Conservation (phyloP, 78 protist species). For the Abeoforma whisleri region DNA sequence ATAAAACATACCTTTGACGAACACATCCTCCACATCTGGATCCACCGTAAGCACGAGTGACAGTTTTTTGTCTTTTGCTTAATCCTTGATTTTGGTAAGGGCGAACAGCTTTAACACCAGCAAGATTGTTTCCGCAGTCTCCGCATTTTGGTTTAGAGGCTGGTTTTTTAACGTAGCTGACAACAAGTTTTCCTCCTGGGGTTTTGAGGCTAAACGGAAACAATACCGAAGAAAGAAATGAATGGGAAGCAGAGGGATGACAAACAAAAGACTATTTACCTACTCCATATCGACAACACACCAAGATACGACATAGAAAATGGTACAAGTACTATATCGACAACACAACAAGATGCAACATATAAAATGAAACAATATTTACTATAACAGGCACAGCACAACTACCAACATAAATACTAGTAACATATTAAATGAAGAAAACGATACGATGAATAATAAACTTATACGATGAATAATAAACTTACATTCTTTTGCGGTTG, state of each 20-base stretch:
- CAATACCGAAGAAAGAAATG: not conserved
- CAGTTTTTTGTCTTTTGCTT: conserved; percentile 68
- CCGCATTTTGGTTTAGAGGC: conserved; percentile 69
- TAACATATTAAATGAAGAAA: too few species aligned
- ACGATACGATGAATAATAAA: too few species aligned
- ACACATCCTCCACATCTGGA: conserved; percentile 73
- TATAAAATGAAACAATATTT: too few species aligned
- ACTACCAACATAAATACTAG: too few species aligned
- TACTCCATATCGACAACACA: too few species aligned
- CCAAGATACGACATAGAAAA: too few species aligned
- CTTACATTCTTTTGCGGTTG: conserved; percentile 60
- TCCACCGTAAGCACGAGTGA: conserved; percentile 89
- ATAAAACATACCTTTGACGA: conserved; percentile 68
- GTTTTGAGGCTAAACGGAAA: conserved; percentile 56
- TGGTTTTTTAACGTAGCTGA: conserved; percentile 70
- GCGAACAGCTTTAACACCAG: conserved; percentile 65
- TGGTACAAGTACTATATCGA: too few species aligned
- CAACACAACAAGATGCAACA: too few species aligned
- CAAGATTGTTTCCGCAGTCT: conserved; percentile 67
- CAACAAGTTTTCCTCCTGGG: conserved; percentile 63
- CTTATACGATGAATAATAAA: conserved; percentile 1
- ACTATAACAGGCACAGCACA: too few species aligned
- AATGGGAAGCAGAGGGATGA: too few species aligned
- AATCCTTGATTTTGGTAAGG: conserved; percentile 51
- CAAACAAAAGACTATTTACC: too few species aligned